phyloP scores from a whole-genome alignment of 2,329 filamentous ascomycete genomes.

The Penicillium corylophilum region DNA sequence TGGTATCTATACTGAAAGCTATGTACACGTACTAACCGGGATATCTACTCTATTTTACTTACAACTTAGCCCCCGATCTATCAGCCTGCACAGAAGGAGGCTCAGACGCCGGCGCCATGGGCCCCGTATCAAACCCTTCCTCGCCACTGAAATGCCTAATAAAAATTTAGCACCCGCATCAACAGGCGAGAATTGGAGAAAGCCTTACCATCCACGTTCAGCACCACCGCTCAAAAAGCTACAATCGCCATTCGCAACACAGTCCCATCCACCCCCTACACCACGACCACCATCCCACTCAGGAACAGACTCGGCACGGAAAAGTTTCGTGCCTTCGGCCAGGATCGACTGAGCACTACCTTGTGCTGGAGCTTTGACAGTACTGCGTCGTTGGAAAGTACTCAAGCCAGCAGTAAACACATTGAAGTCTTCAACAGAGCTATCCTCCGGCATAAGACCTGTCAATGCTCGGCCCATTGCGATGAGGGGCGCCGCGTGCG shows the following conservation, averaged over 20 bases:
- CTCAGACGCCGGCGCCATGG: slow-evolving; percentile 28
- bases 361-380: slow-evolving; percentile 1
- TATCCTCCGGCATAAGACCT: slow-evolving; percentile 69
- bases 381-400: slow-evolving; percentile 58
- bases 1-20: not conserved
- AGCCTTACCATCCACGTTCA: slow-evolving; percentile 79
- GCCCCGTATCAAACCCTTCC: slow-evolving; percentile 45
- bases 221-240: slow-evolving; percentile 75
- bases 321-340: slow-evolving; percentile 32
- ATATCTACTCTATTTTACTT: not conserved
- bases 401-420: slow-evolving; percentile 82
- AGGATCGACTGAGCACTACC: slow-evolving; percentile 28
- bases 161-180: slow-evolving; percentile 20
- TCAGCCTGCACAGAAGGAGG: not conserved
- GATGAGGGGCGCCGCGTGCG: slow-evolving; percentile 88
- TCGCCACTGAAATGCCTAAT: slow-evolving; percentile 48
- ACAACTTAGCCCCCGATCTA: slow-evolving; percentile 23
- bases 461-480: slow-evolving; percentile 80
- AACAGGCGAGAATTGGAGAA: slow-evolving; percentile 3
- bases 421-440: slow-evolving; percentile 74
- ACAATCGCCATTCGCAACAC: slow-evolving; percentile 78
- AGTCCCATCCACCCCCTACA: slow-evolving; percentile 76
- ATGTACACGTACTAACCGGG: not conserved
- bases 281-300: slow-evolving; percentile 61
- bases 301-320: slow-evolving; percentile 27